phyloP scores from a whole-genome alignment of 2,329 filamentous ascomycete genomes.

The Beauveria bassiana region DNA sequence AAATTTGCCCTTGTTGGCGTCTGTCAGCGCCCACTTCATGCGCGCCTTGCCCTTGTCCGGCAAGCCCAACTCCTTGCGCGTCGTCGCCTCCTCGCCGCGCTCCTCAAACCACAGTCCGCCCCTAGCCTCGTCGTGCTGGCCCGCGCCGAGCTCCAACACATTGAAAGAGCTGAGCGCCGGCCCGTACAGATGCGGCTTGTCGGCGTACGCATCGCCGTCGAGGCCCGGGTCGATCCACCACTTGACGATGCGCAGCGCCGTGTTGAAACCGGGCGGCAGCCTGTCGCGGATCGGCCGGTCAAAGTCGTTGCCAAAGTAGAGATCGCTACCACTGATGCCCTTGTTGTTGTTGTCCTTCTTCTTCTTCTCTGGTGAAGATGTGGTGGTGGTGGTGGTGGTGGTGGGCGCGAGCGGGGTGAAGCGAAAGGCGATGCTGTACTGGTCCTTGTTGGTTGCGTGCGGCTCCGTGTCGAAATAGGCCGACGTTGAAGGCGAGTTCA shows the following conservation, averaged over 20 bases:
- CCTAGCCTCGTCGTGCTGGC: slow-evolving; percentile 36
- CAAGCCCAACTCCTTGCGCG: slow-evolving; percentile 39
- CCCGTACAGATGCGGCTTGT: slow-evolving; percentile 79
- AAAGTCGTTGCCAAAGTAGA: slow-evolving; percentile 95
- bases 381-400: background rate
- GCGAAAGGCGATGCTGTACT: slow-evolving; percentile 76
- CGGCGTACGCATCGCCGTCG: slow-evolving; percentile 82
- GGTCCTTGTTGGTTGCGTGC: slow-evolving; percentile 61
- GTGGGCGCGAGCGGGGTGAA: slow-evolving; percentile 48
- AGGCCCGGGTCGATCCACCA: slow-evolving; percentile 89
- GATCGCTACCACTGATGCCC: slow-evolving; percentile 59
- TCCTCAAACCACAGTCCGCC: slow-evolving; percentile 55
- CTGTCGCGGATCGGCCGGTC: slow-evolving; percentile 81
- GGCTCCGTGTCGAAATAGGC: slow-evolving; percentile 68
- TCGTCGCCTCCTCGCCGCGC: slow-evolving; percentile 51
- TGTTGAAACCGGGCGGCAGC: slow-evolving; percentile 77
- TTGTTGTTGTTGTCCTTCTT: no score
- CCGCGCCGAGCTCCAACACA: slow-evolving; percentile 56
- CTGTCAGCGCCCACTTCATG: slow-evolving; percentile 51
- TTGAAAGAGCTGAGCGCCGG: slow-evolving; percentile 77
- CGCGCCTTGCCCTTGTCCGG: slow-evolving; percentile 45
- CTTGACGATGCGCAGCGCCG: slow-evolving; percentile 76
- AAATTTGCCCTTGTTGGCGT: slow-evolving; percentile 43
- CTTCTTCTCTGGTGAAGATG: no score
- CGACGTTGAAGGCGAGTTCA: slow-evolving; percentile 58